Evolutionary conservation across 495 filamentous ascomycete species (phyloP), one percentile per base, ranked within the genome.

Genomic region (Penicillium roqueforti): DNA sequence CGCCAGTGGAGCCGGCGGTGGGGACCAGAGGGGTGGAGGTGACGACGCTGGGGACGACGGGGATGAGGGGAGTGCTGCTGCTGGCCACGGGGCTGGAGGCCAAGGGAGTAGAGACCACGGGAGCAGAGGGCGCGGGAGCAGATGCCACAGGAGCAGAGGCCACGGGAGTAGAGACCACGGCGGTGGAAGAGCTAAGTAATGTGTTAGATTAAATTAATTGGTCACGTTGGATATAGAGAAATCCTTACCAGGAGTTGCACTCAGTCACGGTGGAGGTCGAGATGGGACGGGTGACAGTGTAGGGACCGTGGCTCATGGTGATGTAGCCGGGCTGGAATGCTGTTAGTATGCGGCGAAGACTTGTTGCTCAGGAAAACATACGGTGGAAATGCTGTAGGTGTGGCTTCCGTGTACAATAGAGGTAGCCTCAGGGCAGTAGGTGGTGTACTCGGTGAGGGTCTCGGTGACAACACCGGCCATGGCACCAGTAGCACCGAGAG

Each of bases 391-490:
- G 68, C 83, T 89, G 85, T 89, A 88, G 76, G 89, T 93, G 53
- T 77, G 70, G 70, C 74, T 75, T 70, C 79, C 82, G 77, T 85
- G 76, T 67, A 80, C 82, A 73, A 95, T 70, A 58, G 75, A 65
- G 65, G 91, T 95, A 61, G 90, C 70, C 63, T 73, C 76, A 13
- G 89, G 87, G 87, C 91, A 95, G 85, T 79, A 91, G 68, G 91
- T 95, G 78, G 85, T 88, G 80, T 85, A 87, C 41, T 81, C 76
- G 47, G 87, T 90, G 63, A 92, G 82, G 47, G 87, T 76, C 77
- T 92, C 86, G 56, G 89, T 95, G 74, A 81, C 81, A 75, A 61
- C 64, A 81, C 83, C 65, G 66, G 78, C 81, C 67, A 69, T 71
- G 55, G 68, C 76, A 61, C 80, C 79, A 61, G 79, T 74, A 65